Conservation (phyloP, 2,329 filamentous ascomycete genomes). For the Alternaria sp. region DNA sequence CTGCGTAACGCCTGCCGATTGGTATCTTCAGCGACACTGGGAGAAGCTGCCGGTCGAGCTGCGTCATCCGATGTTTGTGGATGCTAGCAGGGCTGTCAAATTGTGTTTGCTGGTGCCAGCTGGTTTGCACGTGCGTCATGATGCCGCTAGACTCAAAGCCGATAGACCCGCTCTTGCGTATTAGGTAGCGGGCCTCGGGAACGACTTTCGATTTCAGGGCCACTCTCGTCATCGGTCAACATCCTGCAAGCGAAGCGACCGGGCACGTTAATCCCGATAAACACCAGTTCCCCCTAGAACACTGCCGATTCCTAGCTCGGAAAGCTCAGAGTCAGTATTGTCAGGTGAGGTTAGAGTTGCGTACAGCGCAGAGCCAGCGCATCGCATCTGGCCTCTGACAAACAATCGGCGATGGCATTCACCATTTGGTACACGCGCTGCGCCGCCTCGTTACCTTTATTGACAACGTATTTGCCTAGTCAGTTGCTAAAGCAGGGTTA, state of each 20-base stretch:
- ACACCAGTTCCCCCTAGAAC: constrained; percentile 21
- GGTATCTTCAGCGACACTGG: not conserved
- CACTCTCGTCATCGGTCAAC: constrained; percentile 22
- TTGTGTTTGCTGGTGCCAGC: not conserved
- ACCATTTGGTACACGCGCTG: not conserved
- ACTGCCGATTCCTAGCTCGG: not conserved
- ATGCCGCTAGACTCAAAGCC: not conserved
- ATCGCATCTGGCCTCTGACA: not conserved
- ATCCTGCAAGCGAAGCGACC: constrained; percentile 11
- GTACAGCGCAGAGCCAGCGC: not conserved
- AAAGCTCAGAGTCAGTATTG: constrained; percentile 1
- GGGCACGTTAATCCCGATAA: constrained; percentile 13
- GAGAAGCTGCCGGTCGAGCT: not conserved
- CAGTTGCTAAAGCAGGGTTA: not conserved
- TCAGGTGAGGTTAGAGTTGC: not conserved
- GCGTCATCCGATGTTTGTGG: not conserved
- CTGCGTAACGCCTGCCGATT: not conserved
- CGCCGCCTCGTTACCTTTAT: not conserved
- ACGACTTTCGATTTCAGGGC: constrained; percentile 20
- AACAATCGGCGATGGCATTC: not conserved
- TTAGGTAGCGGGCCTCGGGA: constrained; percentile 20
- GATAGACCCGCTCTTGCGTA: constrained; percentile 6
- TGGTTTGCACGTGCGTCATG: not conserved
- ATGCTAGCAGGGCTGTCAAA: not conserved
- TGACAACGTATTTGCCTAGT: not conserved